Conservation (phyloP, 805 yeast genomes). For the Scheffersomyces lignosus region DNA sequence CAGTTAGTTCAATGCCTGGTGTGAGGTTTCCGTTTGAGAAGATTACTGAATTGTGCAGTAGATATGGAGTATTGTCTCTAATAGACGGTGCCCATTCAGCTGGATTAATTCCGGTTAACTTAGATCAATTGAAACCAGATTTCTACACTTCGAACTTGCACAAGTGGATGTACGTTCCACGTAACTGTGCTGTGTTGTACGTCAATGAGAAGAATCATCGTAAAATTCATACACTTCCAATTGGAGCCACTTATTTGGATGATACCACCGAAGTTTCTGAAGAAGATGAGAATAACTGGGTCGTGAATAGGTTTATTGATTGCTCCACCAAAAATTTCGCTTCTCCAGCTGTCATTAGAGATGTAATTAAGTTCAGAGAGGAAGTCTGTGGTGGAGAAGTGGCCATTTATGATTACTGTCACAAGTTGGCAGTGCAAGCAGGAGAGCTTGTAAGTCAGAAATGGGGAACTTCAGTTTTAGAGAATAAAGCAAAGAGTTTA, state of each 20-base stretch:
- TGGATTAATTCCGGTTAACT: constrained; percentile 48
- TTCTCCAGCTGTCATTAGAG: constrained; percentile 37
- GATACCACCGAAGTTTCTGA: constrained; percentile 23
- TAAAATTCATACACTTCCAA: constrained; percentile 53
- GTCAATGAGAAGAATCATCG: constrained; percentile 51
- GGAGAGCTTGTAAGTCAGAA: constrained; percentile 34
- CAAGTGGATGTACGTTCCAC: constrained; percentile 63
- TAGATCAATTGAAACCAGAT: constrained; percentile 50
- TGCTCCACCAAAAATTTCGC: constrained; percentile 51
- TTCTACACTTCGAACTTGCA: constrained; percentile 62
- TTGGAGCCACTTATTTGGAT: constrained; percentile 46
- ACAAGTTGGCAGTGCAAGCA: constrained; percentile 42
- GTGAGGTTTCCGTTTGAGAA: constrained; percentile 53
- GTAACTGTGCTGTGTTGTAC: constrained; percentile 58
- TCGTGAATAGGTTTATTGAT: constrained; percentile 47
- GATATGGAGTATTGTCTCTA: constrained; percentile 49
- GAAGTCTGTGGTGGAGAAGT: constrained; percentile 60
- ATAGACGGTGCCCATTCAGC: constrained; percentile 74
- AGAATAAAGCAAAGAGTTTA: constrained; percentile 30
- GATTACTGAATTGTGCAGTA: constrained; percentile 44
- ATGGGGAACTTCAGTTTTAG: constrained; percentile 39
- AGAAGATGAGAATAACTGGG: constrained; percentile 19
- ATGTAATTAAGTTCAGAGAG: constrained; percentile 51
- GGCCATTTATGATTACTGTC: constrained; percentile 47
- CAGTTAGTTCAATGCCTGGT: constrained; percentile 64